Evolutionary conservation across 2,329 filamentous ascomycete genomes (phyloP).

Genomic region (Ophiocordyceps camponoti-rufipedis): DNA sequence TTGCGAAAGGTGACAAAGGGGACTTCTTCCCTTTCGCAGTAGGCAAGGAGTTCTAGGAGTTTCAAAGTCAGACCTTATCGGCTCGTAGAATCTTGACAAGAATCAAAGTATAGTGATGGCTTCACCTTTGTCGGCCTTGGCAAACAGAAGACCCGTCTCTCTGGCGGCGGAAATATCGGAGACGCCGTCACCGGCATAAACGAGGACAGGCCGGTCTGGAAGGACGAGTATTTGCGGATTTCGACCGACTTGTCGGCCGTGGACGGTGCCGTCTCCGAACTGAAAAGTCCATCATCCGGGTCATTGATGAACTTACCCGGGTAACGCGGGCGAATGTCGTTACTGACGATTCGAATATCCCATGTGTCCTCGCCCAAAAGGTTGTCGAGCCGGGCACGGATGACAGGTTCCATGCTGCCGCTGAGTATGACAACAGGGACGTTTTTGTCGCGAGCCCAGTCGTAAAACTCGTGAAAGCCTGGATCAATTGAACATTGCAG

Average conservation of each 20-base stretch:
- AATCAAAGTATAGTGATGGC: background rate
- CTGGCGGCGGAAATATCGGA: constrained; percentile 81
- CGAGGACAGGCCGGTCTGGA: constrained; percentile 61
- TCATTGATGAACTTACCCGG: constrained; percentile 55
- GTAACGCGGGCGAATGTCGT: constrained; percentile 47
- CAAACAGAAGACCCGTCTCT: constrained; percentile 86
- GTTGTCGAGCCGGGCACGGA: constrained; percentile 62
- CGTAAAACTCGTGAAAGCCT: constrained; percentile 71
- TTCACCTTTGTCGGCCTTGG: constrained; percentile 73
- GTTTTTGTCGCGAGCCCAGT: constrained; percentile 64
- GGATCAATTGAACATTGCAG: constrained; percentile 89
- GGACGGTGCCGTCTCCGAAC: constrained; percentile 75
- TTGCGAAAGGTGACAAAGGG: constrained; percentile 79
- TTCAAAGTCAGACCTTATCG: constrained; percentile 2
- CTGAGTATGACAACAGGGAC: constrained; percentile 85
- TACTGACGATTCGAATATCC: constrained; percentile 80
- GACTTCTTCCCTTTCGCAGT: constrained; percentile 67
- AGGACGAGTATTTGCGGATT: constrained; percentile 74
- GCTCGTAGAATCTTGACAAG: background rate
- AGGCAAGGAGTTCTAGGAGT: constrained; percentile 58
- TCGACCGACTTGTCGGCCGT: constrained; percentile 95
- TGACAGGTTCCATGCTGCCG: constrained; percentile 84
- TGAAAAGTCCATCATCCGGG: constrained; percentile 73
- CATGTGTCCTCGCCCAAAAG: constrained; percentile 57
- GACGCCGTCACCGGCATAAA: constrained; percentile 91